Base-by-base conservation (phyloP, 202 grass and related monocot species). In the Schoenoplectus triqueter region DNA sequence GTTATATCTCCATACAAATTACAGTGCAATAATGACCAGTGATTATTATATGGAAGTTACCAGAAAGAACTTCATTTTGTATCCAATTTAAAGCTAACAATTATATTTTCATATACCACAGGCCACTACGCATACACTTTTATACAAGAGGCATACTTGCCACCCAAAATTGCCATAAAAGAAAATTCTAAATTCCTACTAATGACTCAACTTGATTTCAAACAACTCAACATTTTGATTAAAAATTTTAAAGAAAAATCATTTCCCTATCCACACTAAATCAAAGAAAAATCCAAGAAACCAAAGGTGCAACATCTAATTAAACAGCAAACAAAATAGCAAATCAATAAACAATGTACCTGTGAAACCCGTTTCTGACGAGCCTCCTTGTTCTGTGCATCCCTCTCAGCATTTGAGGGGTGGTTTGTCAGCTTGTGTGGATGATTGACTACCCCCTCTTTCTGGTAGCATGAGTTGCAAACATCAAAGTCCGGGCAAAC, bases 401-500 rank as follows among this genome's bases (percentile, higher is more conserved):
- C 89, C 67, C 89, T 92, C 1, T 99, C 97, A 4, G 81, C 86
- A 73, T 78, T 87, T 61, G 97, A 94, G 46, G 97, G 93, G 90
- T 97, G 90, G 85, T 94, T 99, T 46, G 93, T 94, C 83, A 99
- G 87, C 60, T 90, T 91, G 89, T 99, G 93, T 83, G 82, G 85
- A 96, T 99, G 97, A 85, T 54, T 90, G 55, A 92, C 86, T 52
- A 84, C 89, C 10, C 86, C 93, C 88, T 94, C 93, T 76, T 99
- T 99, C 86, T 92, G 84, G 86, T 87, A 97, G 81, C 97, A 99
- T 80, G 62, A 61, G 87, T 90, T 97, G 92, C 97, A 99, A 46
- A 99, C 92, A 87, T 99, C 97, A 86, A 97, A 99, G 88, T 97
- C 97, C 69, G 97, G 87, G 82, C 97, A 99, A 77, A 96, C 81